Evolutionary conservation across 2,329 filamentous ascomycete species (phyloP).

Genomic region (Talaromyces sp.): DNA sequence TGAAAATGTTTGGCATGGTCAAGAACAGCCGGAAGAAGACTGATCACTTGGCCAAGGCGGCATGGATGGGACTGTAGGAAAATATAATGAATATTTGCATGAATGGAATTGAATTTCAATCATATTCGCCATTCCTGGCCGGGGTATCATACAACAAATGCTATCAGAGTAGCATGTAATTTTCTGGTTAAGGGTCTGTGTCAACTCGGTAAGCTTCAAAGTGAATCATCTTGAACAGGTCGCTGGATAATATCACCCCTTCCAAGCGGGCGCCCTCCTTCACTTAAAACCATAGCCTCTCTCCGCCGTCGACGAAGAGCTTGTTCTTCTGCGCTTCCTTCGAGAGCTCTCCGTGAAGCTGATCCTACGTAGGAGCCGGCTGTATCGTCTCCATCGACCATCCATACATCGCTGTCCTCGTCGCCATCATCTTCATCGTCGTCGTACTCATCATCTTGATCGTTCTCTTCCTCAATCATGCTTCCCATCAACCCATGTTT

Average conservation of each 20-base stretch:
- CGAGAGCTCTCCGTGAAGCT: conserved; percentile 36
- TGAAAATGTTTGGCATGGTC: conserved; percentile 82
- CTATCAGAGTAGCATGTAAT: conserved; percentile 11
- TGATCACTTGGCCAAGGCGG: conserved; percentile 85
- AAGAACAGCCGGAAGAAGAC: conserved; percentile 88
- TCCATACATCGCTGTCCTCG: conserved; percentile 52
- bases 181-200: not conserved
- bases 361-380: conserved; percentile 41
- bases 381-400: conserved; percentile 59
- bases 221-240: conserved; percentile 32
- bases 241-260: conserved; percentile 78
- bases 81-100: conserved; percentile 8
- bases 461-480: conserved; percentile 54
- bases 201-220: not conserved
- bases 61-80: conserved; percentile 67
- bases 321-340: conserved; percentile 58
- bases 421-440: conserved; percentile 52
- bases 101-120: conserved; percentile 11
- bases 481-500: conserved; percentile 48
- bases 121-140: conserved; percentile 13
- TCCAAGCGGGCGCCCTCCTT: conserved; percentile 74
- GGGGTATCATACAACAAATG: conserved; percentile 37
- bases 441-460: conserved; percentile 46
- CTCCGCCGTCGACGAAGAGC: conserved; percentile 73
- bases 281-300: conserved; percentile 89